Conservation (phyloP, 441 rosid genomes). For the Viola pubescens region DNA sequence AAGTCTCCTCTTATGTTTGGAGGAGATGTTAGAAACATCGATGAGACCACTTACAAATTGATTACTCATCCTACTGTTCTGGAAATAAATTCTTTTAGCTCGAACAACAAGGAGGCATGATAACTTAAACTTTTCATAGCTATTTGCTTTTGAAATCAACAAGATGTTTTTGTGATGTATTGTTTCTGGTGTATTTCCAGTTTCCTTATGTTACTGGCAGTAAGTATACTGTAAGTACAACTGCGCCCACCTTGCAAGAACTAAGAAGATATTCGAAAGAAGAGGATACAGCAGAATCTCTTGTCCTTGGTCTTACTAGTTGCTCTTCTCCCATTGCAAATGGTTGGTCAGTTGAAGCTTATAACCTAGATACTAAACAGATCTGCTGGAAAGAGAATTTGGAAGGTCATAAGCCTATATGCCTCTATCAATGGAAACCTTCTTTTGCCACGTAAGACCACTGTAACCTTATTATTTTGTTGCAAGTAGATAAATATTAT, state of each 20-base stretch:
- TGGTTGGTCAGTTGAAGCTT: conserved; percentile 49
- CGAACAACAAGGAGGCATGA: conserved; percentile 68
- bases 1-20: conserved; percentile 97
- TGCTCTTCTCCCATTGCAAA: conserved; percentile 60
- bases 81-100: conserved; percentile 66
- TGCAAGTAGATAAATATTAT: conserved; percentile 2
- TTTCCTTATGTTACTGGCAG: conserved; percentile 44
- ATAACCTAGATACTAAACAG: conserved; percentile 38
- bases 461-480: conserved; percentile 7
- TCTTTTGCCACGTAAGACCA: conserved; percentile 36
- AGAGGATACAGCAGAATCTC: conserved; percentile 19
- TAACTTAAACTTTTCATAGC: not conserved
- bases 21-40: conserved; percentile 79
- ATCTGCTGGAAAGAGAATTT: conserved; percentile 64
- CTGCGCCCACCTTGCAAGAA: conserved; percentile 7
- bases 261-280: conserved; percentile 15
- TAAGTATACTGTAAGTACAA: conserved; percentile 15
- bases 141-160: not conserved
- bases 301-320: conserved; percentile 48
- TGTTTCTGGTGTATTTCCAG: conserved; percentile 27
- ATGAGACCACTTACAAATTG: conserved; percentile 47
- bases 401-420: conserved; percentile 32
- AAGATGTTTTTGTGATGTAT: conserved; percentile 5
- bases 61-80: conserved; percentile 68
- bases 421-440: conserved; percentile 61